phyloP scores from a whole-genome alignment of 2,329 filamentous ascomycete species.

The Talaromyces sp. region DNA sequence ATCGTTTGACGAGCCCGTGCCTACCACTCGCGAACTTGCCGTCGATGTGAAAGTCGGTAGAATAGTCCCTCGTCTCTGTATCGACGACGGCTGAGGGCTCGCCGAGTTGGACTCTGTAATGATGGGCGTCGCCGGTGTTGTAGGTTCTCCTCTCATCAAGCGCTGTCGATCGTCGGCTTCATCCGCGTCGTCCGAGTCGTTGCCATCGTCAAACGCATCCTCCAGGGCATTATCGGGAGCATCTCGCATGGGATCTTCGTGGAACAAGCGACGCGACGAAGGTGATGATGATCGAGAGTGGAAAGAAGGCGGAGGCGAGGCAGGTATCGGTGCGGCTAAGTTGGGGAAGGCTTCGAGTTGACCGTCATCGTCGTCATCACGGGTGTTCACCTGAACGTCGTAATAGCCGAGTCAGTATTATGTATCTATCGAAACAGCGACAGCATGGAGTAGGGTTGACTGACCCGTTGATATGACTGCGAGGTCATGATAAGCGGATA shows the following conservation, averaged over 20 bases:
- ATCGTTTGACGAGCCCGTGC: conserved; percentile 75
- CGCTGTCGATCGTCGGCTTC: conserved; percentile 79
- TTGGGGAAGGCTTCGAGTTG: conserved; percentile 31
- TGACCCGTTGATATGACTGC: conserved; percentile 49
- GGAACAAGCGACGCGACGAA: conserved; percentile 50
- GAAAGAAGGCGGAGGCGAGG: conserved; percentile 68
- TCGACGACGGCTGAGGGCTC: conserved; percentile 22
- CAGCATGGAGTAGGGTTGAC: conserved; percentile 17
- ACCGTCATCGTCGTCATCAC: conserved; percentile 38
- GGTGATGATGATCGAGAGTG: conserved; percentile 75
- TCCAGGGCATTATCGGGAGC: conserved; percentile 76
- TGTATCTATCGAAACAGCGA: background rate
- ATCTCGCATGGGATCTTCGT: conserved; percentile 48
- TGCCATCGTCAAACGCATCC: conserved; percentile 85
- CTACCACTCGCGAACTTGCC: conserved; percentile 36
- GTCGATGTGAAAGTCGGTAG: conserved; percentile 50
- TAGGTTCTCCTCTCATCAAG: conserved; percentile 66
- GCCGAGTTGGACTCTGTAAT: conserved; percentile 26
- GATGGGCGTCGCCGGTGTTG: conserved; percentile 30
- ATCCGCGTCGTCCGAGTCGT: conserved; percentile 65
- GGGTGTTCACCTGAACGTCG: conserved; percentile 43
- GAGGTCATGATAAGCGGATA: conserved; percentile 46
- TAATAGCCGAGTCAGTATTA: background rate
- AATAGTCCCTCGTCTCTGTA: conserved; percentile 51
- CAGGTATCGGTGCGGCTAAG: conserved; percentile 30